phyloP scores from a whole-genome alignment of 352 stramenopile genomes.

The Phytophthora gonapodyides region DNA sequence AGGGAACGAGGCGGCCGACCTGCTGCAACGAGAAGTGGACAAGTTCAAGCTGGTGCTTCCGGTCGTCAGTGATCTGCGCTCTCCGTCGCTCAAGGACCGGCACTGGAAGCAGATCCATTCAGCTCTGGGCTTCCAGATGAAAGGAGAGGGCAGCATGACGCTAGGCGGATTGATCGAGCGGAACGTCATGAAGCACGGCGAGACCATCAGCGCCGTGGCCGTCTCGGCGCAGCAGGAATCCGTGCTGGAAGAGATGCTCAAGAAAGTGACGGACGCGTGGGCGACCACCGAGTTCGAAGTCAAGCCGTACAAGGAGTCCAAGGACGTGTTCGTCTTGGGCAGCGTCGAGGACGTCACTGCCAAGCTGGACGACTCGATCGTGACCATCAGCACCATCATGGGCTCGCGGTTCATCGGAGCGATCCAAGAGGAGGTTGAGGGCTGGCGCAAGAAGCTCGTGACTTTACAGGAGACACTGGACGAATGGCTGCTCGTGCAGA shows the following conservation, averaged over 20 bases:
- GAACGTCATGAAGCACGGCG: constrained; percentile 87
- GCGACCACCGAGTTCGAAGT: constrained; percentile 91
- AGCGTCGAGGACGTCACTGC: constrained; percentile 91
- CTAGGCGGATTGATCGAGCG: constrained; percentile 86
- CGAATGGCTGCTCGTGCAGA: constrained; percentile 88
- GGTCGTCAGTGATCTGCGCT: constrained; percentile 75
- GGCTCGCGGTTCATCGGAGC: constrained; percentile 90
- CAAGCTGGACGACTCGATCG: constrained; percentile 93
- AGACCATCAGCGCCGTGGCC: constrained; percentile 86
- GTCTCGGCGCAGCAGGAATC: constrained; percentile 90
- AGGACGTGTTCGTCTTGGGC: constrained; percentile 93
- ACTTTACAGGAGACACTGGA: constrained; percentile 86
- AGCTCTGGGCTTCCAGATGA: constrained; percentile 90
- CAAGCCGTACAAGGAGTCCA: constrained; percentile 93
- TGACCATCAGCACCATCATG: constrained; percentile 94
- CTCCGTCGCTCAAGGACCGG: constrained; percentile 66
- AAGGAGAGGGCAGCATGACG: constrained; percentile 77
- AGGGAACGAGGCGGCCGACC: constrained; percentile 80
- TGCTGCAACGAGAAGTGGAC: constrained; percentile 87
- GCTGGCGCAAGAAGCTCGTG: constrained; percentile 86
- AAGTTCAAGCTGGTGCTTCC: constrained; percentile 90
- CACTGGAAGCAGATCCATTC: constrained; percentile 79
- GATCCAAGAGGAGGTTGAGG: constrained; percentile 91
- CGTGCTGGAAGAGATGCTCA: constrained; percentile 93
- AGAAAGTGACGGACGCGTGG: constrained; percentile 93